These are phyloP conservation scores for Cryphonectria naterciae DNA, from an alignment of 2,329 filamentous ascomycete genomes.

Conservation along the genomic window DNA sequence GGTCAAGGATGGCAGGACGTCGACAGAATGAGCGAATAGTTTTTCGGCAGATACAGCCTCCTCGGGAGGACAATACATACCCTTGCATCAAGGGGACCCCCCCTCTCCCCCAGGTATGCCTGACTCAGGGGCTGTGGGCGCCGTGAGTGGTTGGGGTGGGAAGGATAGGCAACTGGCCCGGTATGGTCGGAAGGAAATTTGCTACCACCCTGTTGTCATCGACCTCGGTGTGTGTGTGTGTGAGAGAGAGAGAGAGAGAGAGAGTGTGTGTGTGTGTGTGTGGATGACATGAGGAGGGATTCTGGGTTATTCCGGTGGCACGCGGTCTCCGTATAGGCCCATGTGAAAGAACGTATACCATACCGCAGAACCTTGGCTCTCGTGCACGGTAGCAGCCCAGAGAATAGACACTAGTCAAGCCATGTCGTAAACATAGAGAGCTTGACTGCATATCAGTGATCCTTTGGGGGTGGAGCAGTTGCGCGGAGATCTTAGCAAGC, in stretches of 20 bases:
- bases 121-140: slow-evolving; percentile 26
- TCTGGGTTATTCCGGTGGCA: slow-evolving; percentile 6
- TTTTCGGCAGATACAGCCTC: slow-evolving; percentile 19
- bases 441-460: slow-evolving; percentile 7
- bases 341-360: neutral
- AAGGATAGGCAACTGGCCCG: slow-evolving; percentile 15
- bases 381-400: neutral
- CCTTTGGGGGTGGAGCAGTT: slow-evolving; percentile 9
- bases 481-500: slow-evolving; percentile 8
- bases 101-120: slow-evolving; percentile 16
- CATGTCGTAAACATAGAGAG: neutral
- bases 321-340: neutral
- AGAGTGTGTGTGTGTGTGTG: slow-evolving; percentile 15
- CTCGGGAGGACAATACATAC: slow-evolving; percentile 19
- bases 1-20: slow-evolving; percentile 3
- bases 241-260: neutral
- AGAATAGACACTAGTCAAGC: slow-evolving; percentile 4
- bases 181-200: slow-evolving; percentile 22
- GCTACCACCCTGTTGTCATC: slow-evolving; percentile 21
- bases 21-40: slow-evolving; percentile 18
- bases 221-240: slow-evolving; percentile 15
- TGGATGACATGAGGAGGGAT: slow-evolving; percentile 12
- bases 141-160: slow-evolving; percentile 19
- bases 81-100: neutral
- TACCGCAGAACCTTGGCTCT: neutral